Base-by-base conservation (phyloP, 805 yeast genomes). In the Scheffersomyces lignosus region DNA sequence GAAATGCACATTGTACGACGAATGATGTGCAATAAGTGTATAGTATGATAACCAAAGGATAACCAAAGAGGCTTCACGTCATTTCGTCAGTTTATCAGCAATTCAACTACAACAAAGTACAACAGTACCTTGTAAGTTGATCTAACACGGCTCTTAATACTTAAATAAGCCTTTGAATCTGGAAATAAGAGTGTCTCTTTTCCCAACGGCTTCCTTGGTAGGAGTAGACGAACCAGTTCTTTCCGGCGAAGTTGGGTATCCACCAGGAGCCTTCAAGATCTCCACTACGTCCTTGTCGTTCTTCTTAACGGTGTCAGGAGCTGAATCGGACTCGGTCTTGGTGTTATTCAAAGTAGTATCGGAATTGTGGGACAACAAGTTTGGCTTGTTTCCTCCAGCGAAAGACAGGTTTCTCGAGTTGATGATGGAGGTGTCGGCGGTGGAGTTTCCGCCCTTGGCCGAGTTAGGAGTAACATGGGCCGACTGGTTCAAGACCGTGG, bases 141-240 rank as follows among this genome's bases (percentile, higher is more conserved):
- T n/a, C n/a, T n/a, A n/a, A n/a, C n/a, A n/a, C n/a, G n/a, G n/a
- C n/a, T n/a, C n/a, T 28, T 43, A 57, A 39, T 51, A 56, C 40
- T 49, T 55, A 44, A 65, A 65, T 27, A 66, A 57, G 22, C 62
- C 58, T 37, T 52, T 57, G 43, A 66, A 60, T 33, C 54, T 54
- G 13, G 62, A 48, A 32, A 64, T 45, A 31, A 65, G 49, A 17
- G 51, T 51, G 17, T 55, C 65, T 27, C 55, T 45, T 36, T 47
- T 58, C 8, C 34, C 47, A 8, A 30, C 31, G 20, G 15, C 20
- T 28, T 26, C 24, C 24, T 20, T 20, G n/a, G n/a, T n/a, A n/a
- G n/a, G n/a, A n/a, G n/a, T n/a, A 16, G 13, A 27, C 29, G 37
- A 9, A 45, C 26, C 16, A 10, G 9, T 20, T 20, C 24, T 20